Conservation (phyloP, 2,329 filamentous ascomycete genomes). For the Sporothrix phasma region DNA sequence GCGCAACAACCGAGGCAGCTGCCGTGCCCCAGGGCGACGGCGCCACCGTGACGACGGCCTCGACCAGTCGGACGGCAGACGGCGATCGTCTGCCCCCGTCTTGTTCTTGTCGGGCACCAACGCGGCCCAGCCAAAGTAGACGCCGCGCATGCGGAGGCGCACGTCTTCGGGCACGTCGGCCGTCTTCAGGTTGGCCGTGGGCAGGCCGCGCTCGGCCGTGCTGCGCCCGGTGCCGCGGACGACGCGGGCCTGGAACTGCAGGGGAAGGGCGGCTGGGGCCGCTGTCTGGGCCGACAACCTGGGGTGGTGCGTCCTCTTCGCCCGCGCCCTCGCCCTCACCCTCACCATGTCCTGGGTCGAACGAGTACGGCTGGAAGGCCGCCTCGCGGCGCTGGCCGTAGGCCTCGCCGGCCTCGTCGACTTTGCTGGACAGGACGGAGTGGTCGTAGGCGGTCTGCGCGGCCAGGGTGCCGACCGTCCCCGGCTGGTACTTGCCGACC, state of each 20-base stretch:
- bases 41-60: slow-evolving; percentile 47
- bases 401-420: slow-evolving; percentile 29
- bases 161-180: slow-evolving; percentile 42
- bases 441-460: slow-evolving; percentile 32
- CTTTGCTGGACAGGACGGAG: slow-evolving; percentile 24
- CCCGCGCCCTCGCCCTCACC: neutral
- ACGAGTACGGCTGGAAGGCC: slow-evolving; percentile 28
- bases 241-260: slow-evolving; percentile 41
- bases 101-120: slow-evolving; percentile 23
- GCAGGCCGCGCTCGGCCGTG: slow-evolving; percentile 33
- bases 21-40: slow-evolving; percentile 35
- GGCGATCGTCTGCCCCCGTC: slow-evolving; percentile 19
- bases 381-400: slow-evolving; percentile 27
- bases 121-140: slow-evolving; percentile 56
- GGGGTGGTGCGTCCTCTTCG: slow-evolving; percentile 25
- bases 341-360: neutral
- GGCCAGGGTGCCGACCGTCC: slow-evolving; percentile 31
- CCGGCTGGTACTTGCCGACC: slow-evolving; percentile 30
- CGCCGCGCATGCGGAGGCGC: slow-evolving; percentile 44
- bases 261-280: slow-evolving; percentile 45
- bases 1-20: slow-evolving; percentile 26
- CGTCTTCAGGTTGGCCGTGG: slow-evolving; percentile 49
- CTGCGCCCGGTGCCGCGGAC: slow-evolving; percentile 35
- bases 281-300: slow-evolving; percentile 37
- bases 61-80: slow-evolving; percentile 41